Base-by-base conservation (phyloP, 805 yeast genomes). In the Sugiyamaella americana region DNA sequence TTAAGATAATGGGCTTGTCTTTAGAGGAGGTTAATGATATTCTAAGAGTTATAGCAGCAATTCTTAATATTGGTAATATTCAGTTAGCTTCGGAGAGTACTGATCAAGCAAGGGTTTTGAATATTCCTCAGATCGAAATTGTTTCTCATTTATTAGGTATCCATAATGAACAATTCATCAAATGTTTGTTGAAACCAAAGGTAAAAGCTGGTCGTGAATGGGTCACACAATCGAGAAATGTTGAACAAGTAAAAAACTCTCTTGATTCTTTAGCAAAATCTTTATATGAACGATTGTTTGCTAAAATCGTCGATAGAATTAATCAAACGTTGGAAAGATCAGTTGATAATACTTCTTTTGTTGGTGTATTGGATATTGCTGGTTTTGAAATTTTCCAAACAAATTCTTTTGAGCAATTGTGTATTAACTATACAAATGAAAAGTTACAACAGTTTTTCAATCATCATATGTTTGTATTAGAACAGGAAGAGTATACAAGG, bases 381-480 rank as follows among this genome's bases (percentile, higher is more conserved):
- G 98, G 98, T 2, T 93, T 93, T 67, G 98, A 93, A 65, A 93
- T 93, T 58, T 93, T 93, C 61, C 95, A 91, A 48, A 86, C 83
- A 56, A 93, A 93, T 69, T 87, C 96, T 1, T 93, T 93, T 63
- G 98, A 93, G 65, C 98, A 93, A 67, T 75, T 93, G 52, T 93
- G 98, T 71, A 93, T 93, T 69, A 93, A 93, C 64, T 64, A 64
- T 43, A 53, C 55, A 20, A 52, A 52, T 32, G 98, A 93, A 66
- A 91, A 89, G 67, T 74, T 93, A 52, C 98, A 93, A 70, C 98
- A 93, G 66, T 93, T 91, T 63, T 93, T 93, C 65, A 93, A 93
- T 66, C 97, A 93, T 62, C 79, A 91, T 64, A 93, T 97, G 52
- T 78, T 93, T 66, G 95, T 93, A 58, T 85, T 95, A 1, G 98